A percentile compares a stretch with the other conserved stretches of the same genome.
These are phyloP conservation scores for Thozetella sp. DNA, from an alignment of 495 filamentous ascomycete genomes.

Conservation along the genomic window DNA sequence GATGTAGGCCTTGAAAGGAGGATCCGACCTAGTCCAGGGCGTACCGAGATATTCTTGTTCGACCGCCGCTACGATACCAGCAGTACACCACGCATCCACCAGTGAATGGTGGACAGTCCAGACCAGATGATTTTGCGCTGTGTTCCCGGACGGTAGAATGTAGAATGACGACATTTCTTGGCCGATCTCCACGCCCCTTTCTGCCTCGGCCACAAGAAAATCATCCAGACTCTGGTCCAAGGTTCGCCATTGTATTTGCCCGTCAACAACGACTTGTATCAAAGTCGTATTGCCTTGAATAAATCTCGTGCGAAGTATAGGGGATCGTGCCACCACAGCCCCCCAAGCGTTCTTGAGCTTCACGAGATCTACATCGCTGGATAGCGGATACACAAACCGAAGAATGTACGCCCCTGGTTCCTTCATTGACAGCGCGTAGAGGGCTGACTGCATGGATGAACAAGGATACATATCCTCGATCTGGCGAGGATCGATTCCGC, in stretches of 20 bases:
- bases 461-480: background rate
- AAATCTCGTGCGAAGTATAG: background rate
- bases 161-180: background rate
- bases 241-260: background rate
- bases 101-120: background rate
- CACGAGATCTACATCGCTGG: background rate
- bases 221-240: background rate
- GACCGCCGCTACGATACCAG: background rate
- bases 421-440: background rate
- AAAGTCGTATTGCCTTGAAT: background rate
- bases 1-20: background rate
- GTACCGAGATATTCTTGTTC: background rate
- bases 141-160: background rate
- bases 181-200: background rate
- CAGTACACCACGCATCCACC: background rate
- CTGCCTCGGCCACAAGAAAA: background rate
- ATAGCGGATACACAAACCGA: background rate
- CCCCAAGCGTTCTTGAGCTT: background rate
- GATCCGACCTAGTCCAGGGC: background rate
- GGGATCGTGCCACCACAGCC: background rate
- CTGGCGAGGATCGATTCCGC: background rate
- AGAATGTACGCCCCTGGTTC: background rate
- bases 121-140: background rate
- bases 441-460: background rate
- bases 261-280: background rate